Evolutionary conservation across 176 grass and related monocot genomes (phyloP).

Genomic region (Eragrostis curvula): DNA sequence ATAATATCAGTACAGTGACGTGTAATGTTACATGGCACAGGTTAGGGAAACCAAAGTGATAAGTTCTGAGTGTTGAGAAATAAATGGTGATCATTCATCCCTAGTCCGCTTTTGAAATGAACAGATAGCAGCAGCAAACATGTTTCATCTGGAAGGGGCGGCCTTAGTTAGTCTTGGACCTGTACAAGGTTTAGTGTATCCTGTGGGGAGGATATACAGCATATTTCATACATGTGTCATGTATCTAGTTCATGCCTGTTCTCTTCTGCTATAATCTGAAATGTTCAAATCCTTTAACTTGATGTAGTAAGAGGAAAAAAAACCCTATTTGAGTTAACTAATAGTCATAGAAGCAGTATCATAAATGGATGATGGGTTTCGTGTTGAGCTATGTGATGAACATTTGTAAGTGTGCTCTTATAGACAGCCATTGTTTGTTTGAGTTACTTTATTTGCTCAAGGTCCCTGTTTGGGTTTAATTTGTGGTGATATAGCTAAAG

Average conservation of each 20-base stretch:
- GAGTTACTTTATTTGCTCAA: constrained; percentile 36
- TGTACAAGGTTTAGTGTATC: not conserved
- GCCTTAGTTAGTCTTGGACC: constrained; percentile 13
- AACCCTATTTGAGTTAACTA: constrained; percentile 14
- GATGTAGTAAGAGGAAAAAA: not conserved
- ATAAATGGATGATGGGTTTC: not conserved
- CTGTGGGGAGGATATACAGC: not conserved
- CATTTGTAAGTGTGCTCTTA: not conserved
- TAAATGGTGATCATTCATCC: not conserved
- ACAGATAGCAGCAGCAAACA: not conserved
- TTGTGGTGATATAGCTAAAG: not conserved
- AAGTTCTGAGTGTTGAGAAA: not conserved
- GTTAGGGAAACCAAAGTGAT: not conserved
- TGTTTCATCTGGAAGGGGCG: not conserved
- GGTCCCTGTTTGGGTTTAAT: not conserved
- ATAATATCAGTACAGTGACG: not conserved
- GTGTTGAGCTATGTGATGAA: not conserved
- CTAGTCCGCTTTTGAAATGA: not conserved
- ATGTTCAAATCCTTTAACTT: not conserved
- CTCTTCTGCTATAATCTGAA: constrained; percentile 8
- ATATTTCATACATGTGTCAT: not conserved
- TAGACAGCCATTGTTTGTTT: not conserved
- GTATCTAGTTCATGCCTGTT: not conserved
- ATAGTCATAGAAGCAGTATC: constrained; percentile 27
- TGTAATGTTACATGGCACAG: not conserved